Evolutionary conservation across 257 asterid species (phyloP).

Genomic region (Agastache rugosa): DNA sequence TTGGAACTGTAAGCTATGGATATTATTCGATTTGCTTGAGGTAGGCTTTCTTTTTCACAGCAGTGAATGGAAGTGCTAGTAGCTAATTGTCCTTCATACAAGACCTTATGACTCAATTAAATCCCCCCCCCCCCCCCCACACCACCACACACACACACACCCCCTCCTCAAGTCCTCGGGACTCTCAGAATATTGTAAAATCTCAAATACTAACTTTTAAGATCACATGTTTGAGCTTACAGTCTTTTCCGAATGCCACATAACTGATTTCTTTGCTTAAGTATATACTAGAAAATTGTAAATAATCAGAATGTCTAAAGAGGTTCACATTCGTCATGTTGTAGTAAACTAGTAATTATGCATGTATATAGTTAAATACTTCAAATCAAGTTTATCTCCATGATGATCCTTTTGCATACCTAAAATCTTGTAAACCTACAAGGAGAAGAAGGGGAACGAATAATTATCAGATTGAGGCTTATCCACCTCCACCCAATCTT

Average conservation of each 20-base stretch:
- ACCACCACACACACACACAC: too few relatives aligned
- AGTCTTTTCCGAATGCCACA: not conserved
- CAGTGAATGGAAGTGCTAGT: not conserved
- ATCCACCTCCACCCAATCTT: not conserved
- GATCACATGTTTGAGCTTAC: slow-evolving; percentile 3
- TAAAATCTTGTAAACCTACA: not conserved
- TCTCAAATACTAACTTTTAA: not conserved
- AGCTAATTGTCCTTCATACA: not conserved
- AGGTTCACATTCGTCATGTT: not conserved
- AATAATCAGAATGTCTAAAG: not conserved
- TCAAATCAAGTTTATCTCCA: not conserved
- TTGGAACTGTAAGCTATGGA: not conserved
- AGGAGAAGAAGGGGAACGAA: not conserved
- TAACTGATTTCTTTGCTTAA: not conserved
- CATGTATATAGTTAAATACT: not conserved
- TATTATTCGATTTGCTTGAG: slow-evolving; percentile 16
- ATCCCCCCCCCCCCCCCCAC: too few relatives aligned
- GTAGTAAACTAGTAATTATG: not conserved
- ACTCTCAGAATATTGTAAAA: not conserved
- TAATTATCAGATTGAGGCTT: slow-evolving; percentile 5
- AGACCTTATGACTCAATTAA: slow-evolving; percentile 3
- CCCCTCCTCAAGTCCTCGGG: not conserved
- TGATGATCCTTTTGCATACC: not conserved
- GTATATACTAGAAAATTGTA: not conserved
- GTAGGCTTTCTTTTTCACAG: not conserved